phyloP scores from a whole-genome alignment of 2,329 filamentous ascomycete genomes.

The Blastomyces emzantsi region DNA sequence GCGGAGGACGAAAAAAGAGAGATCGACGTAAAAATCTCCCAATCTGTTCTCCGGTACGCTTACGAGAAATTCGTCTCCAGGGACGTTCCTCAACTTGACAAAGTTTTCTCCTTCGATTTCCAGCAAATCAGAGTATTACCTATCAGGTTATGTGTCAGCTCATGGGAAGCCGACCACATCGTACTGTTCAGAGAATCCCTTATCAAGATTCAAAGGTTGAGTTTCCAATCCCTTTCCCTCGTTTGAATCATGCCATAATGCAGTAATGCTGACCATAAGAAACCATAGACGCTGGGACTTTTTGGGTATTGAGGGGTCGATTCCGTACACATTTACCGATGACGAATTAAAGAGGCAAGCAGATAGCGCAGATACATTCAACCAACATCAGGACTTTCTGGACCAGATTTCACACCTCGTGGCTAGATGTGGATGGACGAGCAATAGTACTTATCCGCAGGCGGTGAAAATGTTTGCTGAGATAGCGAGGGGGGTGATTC shows the following conservation, averaged over 20 bases:
- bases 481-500: not conserved
- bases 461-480: not conserved
- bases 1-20: not conserved
- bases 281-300: not conserved
- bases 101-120: not conserved
- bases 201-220: constrained; percentile 3
- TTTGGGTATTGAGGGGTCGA: not conserved
- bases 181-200: not conserved
- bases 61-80: not conserved
- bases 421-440: not conserved
- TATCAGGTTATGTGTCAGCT: not conserved
- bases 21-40: not conserved
- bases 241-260: not conserved
- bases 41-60: not conserved
- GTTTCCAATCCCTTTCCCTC: not conserved
- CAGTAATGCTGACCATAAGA: not conserved
- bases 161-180: not conserved
- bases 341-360: not conserved
- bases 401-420: not conserved
- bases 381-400: not conserved
- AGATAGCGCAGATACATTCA: not conserved
- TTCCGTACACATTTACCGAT: constrained; percentile 2
- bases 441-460: not conserved
- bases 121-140: not conserved
- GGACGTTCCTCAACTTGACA: not conserved